These are phyloP conservation scores for Epicoccum sorghinum DNA, from an alignment of 2,329 filamentous ascomycete genomes.

Conservation along the genomic window DNA sequence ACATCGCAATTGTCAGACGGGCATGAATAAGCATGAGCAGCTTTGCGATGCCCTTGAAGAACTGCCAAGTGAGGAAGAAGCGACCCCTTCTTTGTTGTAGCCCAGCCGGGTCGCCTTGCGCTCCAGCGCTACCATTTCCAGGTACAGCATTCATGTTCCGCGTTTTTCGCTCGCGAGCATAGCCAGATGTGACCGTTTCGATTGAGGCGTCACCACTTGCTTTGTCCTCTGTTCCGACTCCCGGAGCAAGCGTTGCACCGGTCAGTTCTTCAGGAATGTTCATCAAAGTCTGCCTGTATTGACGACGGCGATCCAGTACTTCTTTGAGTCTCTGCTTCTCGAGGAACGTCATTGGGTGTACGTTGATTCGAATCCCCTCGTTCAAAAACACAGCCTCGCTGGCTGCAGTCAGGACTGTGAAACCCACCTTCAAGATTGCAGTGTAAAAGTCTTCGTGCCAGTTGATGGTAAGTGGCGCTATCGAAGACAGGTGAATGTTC, in stretches of 20 bases:
- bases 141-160: constrained; percentile 41
- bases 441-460: constrained; percentile 97
- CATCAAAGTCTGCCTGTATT: constrained; percentile 45
- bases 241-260: constrained; percentile 48
- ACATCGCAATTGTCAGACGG: constrained; percentile 58
- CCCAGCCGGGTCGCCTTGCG: constrained; percentile 70
- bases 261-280: constrained; percentile 52
- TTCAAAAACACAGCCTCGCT: constrained; percentile 96
- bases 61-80: constrained; percentile 77
- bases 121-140: constrained; percentile 32
- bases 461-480: constrained; percentile 71
- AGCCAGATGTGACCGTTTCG: constrained; percentile 54
- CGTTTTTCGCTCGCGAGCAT: constrained; percentile 72
- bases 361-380: constrained; percentile 77
- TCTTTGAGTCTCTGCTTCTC: constrained; percentile 86
- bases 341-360: constrained; percentile 84
- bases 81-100: constrained; percentile 78
- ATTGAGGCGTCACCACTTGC: constrained; percentile 44
- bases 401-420: constrained; percentile 86
- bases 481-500: constrained; percentile 77
- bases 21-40: constrained; percentile 66
- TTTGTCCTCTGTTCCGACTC: constrained; percentile 40
- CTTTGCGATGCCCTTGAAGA: constrained; percentile 75
- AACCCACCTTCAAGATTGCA: constrained; percentile 82
- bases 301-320: constrained; percentile 62